phyloP scores from a whole-genome alignment of 306 rosid species.

The Dalbergia cochinchinensis region DNA sequence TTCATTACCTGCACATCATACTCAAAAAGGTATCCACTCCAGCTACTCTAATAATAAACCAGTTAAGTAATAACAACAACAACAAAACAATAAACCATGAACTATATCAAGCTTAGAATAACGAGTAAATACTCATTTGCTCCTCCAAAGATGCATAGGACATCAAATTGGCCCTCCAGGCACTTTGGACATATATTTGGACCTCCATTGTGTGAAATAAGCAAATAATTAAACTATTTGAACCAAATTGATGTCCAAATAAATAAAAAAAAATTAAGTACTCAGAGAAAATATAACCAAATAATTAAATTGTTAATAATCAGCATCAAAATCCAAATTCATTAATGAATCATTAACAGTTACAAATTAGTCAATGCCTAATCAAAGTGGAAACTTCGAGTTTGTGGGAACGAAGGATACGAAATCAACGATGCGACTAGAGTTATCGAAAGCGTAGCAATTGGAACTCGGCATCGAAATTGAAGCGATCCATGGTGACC shows the following conservation, averaged over 20 bases:
- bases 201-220: not conserved
- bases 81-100: not conserved
- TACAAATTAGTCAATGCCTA: not conserved
- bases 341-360: slow-evolving; percentile 1
- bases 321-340: slow-evolving; percentile 7
- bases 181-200: not conserved
- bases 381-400: slow-evolving; percentile 34
- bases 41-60: slow-evolving; percentile 69
- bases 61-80: slow-evolving; percentile 57
- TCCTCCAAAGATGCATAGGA: not conserved
- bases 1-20: slow-evolving; percentile 78
- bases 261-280: not conserved
- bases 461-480: slow-evolving; percentile 70
- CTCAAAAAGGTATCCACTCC: slow-evolving; percentile 78
- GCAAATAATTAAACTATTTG: not conserved
- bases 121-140: not conserved
- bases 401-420: slow-evolving; percentile 64
- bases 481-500: slow-evolving; percentile 55
- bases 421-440: slow-evolving; percentile 90
- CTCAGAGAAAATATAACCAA: not conserved
- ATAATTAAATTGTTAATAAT: not conserved
- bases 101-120: not conserved
- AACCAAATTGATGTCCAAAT: not conserved
- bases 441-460: slow-evolving; percentile 81
- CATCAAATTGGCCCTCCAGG: not conserved